Evolutionary conservation across 208 protist genomes (phyloP).

Genomic region (Phytomonas francai): DNA sequence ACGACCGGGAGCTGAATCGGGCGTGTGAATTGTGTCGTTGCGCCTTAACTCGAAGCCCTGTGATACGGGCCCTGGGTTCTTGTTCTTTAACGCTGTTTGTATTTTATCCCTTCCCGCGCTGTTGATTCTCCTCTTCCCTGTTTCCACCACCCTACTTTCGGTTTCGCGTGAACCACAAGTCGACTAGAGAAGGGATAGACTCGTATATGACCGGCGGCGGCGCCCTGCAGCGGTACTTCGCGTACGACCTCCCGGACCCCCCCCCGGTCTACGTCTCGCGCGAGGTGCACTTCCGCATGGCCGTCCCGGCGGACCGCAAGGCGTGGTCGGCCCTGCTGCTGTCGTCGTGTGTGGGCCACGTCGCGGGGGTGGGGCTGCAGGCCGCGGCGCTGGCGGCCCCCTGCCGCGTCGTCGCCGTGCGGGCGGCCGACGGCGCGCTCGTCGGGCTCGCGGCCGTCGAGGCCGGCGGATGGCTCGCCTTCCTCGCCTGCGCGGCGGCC

Average conservation of each 20-base stretch:
- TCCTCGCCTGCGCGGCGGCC: constrained; percentile 20
- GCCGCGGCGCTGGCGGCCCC: constrained; percentile 15
- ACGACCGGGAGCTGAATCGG: background rate
- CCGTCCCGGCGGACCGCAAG: background rate
- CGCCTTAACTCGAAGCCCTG: background rate
- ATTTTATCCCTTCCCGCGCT: background rate
- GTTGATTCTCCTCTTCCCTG: constrained; percentile 1
- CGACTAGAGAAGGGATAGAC: background rate
- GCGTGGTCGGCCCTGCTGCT: background rate
- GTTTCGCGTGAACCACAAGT: background rate
- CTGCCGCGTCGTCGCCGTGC: constrained; percentile 24
- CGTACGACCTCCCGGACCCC: background rate
- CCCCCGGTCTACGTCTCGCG: background rate
- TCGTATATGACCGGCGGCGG: background rate
- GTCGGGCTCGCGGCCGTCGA: constrained; percentile 28
- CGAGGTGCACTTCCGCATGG: background rate
- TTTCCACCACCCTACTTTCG: background rate
- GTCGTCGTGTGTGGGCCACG: constrained; percentile 13
- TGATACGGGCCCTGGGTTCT: background rate
- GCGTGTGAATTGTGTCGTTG: background rate
- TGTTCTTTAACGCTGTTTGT: background rate
- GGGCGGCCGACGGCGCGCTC: constrained; percentile 8
- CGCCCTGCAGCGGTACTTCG: background rate
- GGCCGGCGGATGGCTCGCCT: constrained; percentile 25
- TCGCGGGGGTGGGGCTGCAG: constrained; percentile 27